Base-by-base conservation (phyloP, 805 yeast genomes). In the Candida silvicultrix region DNA sequence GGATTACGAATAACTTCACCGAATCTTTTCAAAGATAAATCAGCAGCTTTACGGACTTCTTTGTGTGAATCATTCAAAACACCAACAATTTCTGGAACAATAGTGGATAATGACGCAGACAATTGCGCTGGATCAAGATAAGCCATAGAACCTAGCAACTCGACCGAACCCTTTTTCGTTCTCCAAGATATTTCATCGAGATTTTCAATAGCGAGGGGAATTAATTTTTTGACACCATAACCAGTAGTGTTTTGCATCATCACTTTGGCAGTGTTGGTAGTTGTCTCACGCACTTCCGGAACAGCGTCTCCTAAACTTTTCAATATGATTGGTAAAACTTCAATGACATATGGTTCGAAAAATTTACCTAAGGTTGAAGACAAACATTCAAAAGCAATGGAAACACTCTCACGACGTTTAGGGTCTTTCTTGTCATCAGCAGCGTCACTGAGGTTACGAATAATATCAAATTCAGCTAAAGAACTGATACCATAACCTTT, bases 1-100 rank as follows among this genome's bases (percentile, higher is more conserved):
- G 99, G 99, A 62, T 94, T 94, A 65, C 96, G 77, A 53, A 94
- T 94, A 49, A 94, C 99, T 51, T 92, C 97, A 60, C 99, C 99
- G 61, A 94, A 94, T 58, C 89, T 75, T 60, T 88, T 85, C 66
- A 94, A 73, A 2, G 97, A 78, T 55, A 77, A 81, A 61, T 88
- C 96, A 2, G 97, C 99, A 1, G 99, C 95, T 54, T 86, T 88
- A 50, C 99, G 77, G 19, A 94, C 99, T 61, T 94, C 99, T 60
- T 92, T 92, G 66, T 94, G 99, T 0, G 97, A 80, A 59, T 94
- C 99, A 59, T 86, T 89, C 60, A 94, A 71, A 22, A 90, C 96
- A 52, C 94, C 90, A 46, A 92, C 99, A 67, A 94, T 89, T 61
- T 92, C 96, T 2, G 99, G 99, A 49, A 94, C 88, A 68, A 94